phyloP scores from a whole-genome alignment of 73 alveolate genomes.

The Tetrahymena borealis region DNA sequence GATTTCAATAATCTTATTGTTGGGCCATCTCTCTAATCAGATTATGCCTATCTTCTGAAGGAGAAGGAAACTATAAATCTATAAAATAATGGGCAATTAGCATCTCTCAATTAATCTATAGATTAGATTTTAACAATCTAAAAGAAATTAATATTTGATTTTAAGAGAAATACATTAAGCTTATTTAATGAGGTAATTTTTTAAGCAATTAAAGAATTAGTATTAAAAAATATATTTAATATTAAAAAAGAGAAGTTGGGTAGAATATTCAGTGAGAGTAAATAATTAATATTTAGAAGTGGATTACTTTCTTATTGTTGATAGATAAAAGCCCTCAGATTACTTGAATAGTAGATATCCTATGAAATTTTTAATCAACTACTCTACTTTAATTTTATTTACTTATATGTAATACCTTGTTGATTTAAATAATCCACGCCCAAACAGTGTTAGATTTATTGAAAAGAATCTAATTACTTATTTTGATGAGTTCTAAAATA shows the following conservation, averaged over 20 bases:
- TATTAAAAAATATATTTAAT: no score
- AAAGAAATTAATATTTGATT: no score
- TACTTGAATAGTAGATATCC: background rate
- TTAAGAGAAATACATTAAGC: no score
- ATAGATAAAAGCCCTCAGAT: background rate
- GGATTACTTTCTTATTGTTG: background rate
- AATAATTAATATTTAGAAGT: no score
- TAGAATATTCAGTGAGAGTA: no score
- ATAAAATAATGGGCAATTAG: background rate
- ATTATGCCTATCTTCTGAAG: background rate
- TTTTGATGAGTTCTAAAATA: background rate
- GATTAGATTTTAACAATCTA: no score
- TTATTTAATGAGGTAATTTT: no score
- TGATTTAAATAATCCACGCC: no score
- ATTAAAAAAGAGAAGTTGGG: no score
- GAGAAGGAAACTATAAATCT: background rate
- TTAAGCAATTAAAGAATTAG: no score
- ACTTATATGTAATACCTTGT: background rate
- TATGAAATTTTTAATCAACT: background rate
- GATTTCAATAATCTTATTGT: background rate
- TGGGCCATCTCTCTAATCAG: background rate
- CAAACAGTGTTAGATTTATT: background rate
- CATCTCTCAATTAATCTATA: background rate
- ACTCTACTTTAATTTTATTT: background rate
- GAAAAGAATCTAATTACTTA: background rate